Base-by-base conservation (phyloP, 2,329 filamentous ascomycete species). In the Pseudogymnoascus sp. region DNA sequence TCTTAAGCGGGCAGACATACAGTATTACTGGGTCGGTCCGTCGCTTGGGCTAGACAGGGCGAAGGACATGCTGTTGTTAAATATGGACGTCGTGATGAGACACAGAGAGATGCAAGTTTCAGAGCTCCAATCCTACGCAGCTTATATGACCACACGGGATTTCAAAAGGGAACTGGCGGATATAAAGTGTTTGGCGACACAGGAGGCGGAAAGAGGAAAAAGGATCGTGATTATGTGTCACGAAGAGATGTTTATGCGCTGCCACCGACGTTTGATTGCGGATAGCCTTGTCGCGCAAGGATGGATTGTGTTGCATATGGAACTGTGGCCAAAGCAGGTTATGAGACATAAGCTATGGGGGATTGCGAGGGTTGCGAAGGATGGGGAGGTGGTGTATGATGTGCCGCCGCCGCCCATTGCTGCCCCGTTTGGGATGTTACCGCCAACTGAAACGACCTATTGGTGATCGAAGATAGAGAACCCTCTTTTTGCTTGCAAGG, bases 241-340 rank as follows among this genome's bases (percentile, higher is more conserved):
- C 5, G 47, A 54, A n/a, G 28, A n/a, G 4, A 9, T 32, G 25
- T 16, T 18, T 18, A 32, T n/a, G 47, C 47, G 47, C 8, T 54
- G 47, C 2, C 47, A 54, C 32, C 47, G 47, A 54, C 47, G 47
- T 28, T 32, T 54, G 47, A 54, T 54, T 54, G 47, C 47, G 8
- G 47, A 54, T 32, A 54, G 28, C 7, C 47, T 54, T 32, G 28
- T 54, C 25, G 47, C 47, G 9, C n/a, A 54, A 12, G 12, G 18
- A 2, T 54, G 16, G n/a, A 54, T 20, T 32, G 47, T 54, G 11
- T 11, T 12, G 5, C 47, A 54, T 20, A 20, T 54, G n/a, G 25
- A 28, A 2, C n/a, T 32, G 8, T 12, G 11, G 11, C 9, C 8
- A 5, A 18, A 25, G 9, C n/a, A 54, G 25, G 6, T 4, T 18